These are phyloP conservation scores for Luvunga scandens DNA, from an alignment of 345 rosid genomes.

Conservation along the genomic window DNA sequence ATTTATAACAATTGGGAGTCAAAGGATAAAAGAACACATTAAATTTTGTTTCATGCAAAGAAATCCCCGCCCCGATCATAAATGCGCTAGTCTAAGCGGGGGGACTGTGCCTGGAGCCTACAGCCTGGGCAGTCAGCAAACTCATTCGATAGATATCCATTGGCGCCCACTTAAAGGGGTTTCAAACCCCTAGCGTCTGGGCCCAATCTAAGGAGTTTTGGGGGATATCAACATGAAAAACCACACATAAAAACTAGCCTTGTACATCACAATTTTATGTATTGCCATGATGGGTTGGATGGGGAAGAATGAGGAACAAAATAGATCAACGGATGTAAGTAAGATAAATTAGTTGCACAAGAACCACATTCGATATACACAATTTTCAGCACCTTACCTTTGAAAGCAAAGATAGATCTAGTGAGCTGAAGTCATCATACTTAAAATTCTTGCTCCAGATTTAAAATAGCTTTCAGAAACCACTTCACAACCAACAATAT, in stretches of 20 bases:
- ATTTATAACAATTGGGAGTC: not conserved
- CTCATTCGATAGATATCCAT: not conserved
- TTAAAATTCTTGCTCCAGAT: conserved; percentile 83
- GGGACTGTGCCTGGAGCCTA: not conserved
- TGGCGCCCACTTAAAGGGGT: not conserved
- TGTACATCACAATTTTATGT: not conserved
- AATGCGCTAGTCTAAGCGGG: not conserved
- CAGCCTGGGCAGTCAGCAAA: not conserved
- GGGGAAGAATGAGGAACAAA: not conserved
- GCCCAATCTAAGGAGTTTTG: not conserved
- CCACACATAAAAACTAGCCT: not conserved
- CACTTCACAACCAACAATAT: conserved; percentile 98
- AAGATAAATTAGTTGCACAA: not conserved
- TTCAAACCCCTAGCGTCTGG: not conserved
- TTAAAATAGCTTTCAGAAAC: conserved; percentile 96
- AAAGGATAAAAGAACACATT: not conserved
- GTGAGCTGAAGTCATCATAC: conserved; percentile 87
- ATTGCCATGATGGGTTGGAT: not conserved
- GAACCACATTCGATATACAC: not conserved
- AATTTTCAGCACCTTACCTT: conserved; percentile 50
- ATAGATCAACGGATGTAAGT: not conserved
- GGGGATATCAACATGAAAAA: not conserved
- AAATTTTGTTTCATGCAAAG: not conserved
- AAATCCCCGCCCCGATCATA: not conserved
- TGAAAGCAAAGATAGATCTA: conserved; percentile 82